Evolutionary conservation across 805 yeast genomes (phyloP).

Genomic region (Wickerhamomyces rabaulensis): DNA sequence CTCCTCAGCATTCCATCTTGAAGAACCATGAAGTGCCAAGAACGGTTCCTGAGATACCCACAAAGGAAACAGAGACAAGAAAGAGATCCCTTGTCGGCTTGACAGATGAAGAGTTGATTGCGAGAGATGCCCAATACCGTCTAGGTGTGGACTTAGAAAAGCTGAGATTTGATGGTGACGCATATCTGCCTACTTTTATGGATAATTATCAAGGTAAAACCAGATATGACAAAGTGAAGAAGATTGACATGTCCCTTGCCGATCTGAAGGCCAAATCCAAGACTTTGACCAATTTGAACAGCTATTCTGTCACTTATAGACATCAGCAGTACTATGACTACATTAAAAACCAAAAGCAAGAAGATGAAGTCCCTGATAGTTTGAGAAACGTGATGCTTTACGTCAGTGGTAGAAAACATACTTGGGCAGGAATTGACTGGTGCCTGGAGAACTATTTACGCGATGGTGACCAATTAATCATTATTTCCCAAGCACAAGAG

Average conservation of each 20-base stretch:
- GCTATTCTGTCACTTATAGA: conserved; percentile 13
- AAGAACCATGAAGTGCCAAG: conserved; percentile 4
- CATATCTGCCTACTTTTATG: conserved; percentile 14
- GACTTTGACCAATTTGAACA: conserved; percentile 2
- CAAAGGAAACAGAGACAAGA: conserved; percentile 1
- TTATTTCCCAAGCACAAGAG: conserved; percentile 17
- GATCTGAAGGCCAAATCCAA: conserved; percentile 10
- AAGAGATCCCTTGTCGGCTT: conserved; percentile 24
- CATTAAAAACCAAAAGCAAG: conserved; percentile 6
- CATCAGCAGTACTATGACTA: conserved; percentile 14
- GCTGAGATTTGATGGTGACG: conserved; percentile 22
- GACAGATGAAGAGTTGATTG: conserved; percentile 21
- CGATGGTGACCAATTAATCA: conserved; percentile 22
- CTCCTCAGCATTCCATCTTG: conserved; percentile 21
- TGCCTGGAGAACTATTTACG: conserved; percentile 12
- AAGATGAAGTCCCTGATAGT: conserved; percentile 11
- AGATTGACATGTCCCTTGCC: conserved; percentile 18
- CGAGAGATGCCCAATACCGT: conserved; percentile 21
- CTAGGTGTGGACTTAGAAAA: conserved; percentile 15
- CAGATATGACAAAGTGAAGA: conserved; percentile 7
- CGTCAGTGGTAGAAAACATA: conserved; percentile 57
- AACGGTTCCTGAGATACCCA: not conserved
- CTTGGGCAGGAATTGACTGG: conserved; percentile 24
- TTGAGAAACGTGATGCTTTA: conserved; percentile 19
- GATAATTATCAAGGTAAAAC: conserved; percentile 1